Conservation (phyloP, 345 rosid genomes). For the Salix viminalis region DNA sequence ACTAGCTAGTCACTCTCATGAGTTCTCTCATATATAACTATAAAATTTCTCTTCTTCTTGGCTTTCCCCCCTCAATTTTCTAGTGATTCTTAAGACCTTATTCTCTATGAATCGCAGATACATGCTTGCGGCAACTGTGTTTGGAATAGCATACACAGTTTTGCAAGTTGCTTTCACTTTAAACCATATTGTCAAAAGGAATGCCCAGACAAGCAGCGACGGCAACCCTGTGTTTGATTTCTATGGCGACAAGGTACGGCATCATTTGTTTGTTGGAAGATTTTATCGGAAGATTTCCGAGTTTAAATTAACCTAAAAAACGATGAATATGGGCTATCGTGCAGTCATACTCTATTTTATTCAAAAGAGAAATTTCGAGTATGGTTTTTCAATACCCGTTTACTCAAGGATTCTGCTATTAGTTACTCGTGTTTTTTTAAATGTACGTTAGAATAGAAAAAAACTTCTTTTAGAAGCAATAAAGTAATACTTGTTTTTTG, state of each 20-base stretch:
- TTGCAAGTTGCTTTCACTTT: constrained; percentile 19
- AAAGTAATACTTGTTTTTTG: too few species aligned
- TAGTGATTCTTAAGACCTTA: background rate
- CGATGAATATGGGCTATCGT: too few species aligned
- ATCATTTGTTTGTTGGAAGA: background rate
- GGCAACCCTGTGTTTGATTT: constrained; percentile 20
- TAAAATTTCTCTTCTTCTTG: too few species aligned
- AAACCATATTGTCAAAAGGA: constrained; percentile 15
- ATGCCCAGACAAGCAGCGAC: constrained; percentile 1
- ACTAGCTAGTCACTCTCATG: too few species aligned
- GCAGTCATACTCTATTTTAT: too few species aligned
- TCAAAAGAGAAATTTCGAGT: too few species aligned
- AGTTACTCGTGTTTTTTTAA: too few species aligned
- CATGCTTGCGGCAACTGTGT: constrained; percentile 26
- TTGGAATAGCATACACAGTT: constrained; percentile 29
- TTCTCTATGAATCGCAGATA: constrained; percentile 18
- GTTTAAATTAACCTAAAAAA: background rate
- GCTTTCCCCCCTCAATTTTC: background rate
- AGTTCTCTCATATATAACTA: background rate
- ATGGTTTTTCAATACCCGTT: too few species aligned
- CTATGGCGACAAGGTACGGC: constrained; percentile 30
- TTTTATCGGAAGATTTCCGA: background rate
- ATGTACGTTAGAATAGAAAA: too few species aligned
- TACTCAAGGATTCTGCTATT: too few species aligned
- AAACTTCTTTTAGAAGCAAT: too few species aligned